Percentiles rank a stretch among this genome's conserved stretches.
Evolutionary conservation across 169 alveolate species (phyloP).

Genomic region (Cryptosporidium viatorum): DNA sequence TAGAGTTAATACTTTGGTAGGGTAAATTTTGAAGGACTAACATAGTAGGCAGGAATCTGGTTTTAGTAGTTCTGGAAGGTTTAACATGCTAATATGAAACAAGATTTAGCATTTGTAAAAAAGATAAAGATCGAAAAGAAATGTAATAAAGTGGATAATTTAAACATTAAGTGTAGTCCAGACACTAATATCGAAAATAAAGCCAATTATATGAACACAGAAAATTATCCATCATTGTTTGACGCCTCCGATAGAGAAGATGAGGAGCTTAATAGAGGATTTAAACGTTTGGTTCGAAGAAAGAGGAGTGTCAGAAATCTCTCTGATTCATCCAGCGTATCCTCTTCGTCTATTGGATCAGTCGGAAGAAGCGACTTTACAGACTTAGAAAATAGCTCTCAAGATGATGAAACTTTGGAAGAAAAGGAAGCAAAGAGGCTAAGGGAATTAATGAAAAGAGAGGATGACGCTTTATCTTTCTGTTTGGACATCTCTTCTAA

Average conservation of each 20-base stretch:
- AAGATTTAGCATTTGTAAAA: not conserved
- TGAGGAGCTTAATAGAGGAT: conserved; percentile 36
- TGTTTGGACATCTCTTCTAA: conserved; percentile 39
- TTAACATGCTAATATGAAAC: not conserved
- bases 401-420: not conserved
- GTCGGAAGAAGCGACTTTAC: not conserved
- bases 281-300: conserved; percentile 43
- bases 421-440: conserved; percentile 19
- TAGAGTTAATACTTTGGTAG: not conserved
- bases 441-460: conserved; percentile 10
- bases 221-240: not conserved
- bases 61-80: not conserved
- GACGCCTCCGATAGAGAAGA: conserved; percentile 27
- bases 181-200: conserved; percentile 31
- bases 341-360: not conserved
- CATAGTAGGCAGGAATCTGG: not conserved
- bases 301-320: conserved; percentile 28
- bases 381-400: conserved; percentile 2
- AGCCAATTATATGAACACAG: conserved; percentile 20
- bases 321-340: conserved; percentile 30
- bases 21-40: not conserved
- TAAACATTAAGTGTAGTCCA: not conserved
- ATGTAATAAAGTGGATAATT: not conserved
- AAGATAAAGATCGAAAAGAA: conserved; percentile 9
- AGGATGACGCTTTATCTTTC: conserved; percentile 35